Evolutionary conservation across 169 alveolate genomes (phyloP).

Genomic region (Plasmodium gonderi): DNA sequence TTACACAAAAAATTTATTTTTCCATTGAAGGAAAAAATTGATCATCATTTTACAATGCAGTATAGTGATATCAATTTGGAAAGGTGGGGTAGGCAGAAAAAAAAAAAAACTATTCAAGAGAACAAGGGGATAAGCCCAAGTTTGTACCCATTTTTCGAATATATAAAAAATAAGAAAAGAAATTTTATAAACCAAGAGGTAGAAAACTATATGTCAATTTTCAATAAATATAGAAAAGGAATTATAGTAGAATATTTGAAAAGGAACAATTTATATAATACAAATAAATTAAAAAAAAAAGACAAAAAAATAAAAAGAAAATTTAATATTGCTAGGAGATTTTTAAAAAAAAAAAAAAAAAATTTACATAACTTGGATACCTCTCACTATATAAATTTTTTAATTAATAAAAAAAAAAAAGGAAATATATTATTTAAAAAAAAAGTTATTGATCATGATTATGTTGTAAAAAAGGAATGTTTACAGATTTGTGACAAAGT

Average conservation of each 20-base stretch:
- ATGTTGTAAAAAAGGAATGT: conserved; percentile 27
- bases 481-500: conserved; percentile 35
- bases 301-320: conserved; percentile 69
- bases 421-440: conserved; percentile 58
- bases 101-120: not conserved
- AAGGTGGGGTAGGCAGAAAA: not conserved
- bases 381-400: conserved; percentile 27
- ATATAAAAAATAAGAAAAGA: conserved; percentile 32
- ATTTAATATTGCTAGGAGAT: conserved; percentile 38
- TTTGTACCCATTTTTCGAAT: not conserved
- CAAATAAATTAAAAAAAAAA: conserved; percentile 38
- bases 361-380: not conserved
- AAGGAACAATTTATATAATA: conserved; percentile 50
- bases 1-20: conserved; percentile 41
- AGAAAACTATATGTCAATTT: conserved; percentile 1
- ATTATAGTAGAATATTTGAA: conserved; percentile 64
- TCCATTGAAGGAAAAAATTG: not conserved
- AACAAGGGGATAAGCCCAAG: not conserved
- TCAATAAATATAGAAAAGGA: conserved; percentile 54
- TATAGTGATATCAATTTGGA: not conserved
- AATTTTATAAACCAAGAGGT: conserved; percentile 1
- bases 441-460: conserved; percentile 37
- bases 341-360: conserved; percentile 50
- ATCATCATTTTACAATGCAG: not conserved
- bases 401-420: conserved; percentile 40